These are phyloP conservation scores for Malus hybrid DNA, from an alignment of 331 rosid genomes.

Conservation along the genomic window DNA sequence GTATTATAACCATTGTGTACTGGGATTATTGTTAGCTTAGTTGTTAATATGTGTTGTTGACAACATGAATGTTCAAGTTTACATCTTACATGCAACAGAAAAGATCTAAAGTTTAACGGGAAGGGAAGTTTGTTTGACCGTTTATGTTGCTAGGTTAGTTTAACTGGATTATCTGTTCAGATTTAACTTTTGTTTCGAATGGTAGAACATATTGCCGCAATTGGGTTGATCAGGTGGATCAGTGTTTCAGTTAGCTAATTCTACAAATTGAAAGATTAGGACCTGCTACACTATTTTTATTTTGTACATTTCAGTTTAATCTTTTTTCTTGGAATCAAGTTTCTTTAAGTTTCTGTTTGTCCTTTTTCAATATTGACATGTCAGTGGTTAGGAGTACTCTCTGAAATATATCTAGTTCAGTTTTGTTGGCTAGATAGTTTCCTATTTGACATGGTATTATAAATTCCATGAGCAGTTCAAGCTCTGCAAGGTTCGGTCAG, in stretches of 20 bases:
- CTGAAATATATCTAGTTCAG: not conserved
- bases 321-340: not conserved
- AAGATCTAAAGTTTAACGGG: not conserved
- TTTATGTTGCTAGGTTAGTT: not conserved
- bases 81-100: not conserved
- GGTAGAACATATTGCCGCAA: not conserved
- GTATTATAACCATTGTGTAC: not conserved
- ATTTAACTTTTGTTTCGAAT: not conserved
- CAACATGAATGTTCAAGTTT: not conserved
- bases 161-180: not conserved
- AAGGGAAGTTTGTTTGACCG: not conserved
- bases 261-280: not conserved
- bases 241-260: not conserved
- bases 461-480: constrained; percentile 30
- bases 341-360: not conserved
- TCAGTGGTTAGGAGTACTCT: not conserved
- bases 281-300: not conserved
- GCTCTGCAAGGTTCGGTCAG: constrained; percentile 64
- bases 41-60: not conserved
- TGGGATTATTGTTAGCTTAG: not conserved
- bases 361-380: not conserved
- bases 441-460: not conserved
- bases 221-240: not conserved
- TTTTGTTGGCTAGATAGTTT: not conserved
- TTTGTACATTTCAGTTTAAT: not conserved